phyloP scores from a whole-genome alignment of 805 yeast species.

The Ogataea minuta region DNA sequence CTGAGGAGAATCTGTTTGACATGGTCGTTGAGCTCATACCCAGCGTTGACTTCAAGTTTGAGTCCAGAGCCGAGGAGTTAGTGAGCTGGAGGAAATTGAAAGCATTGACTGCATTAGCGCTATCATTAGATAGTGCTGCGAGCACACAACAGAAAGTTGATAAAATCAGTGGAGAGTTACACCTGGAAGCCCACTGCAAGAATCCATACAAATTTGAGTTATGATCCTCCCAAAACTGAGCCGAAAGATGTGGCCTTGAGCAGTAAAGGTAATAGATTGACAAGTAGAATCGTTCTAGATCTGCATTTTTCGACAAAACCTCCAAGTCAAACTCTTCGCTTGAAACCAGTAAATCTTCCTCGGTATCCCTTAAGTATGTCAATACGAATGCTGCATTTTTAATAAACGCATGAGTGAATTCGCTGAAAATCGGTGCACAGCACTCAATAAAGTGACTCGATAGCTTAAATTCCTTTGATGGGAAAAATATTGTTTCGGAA shows the following conservation, averaged over 20 bases:
- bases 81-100: constrained; percentile 46
- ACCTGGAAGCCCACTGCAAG: constrained; percentile 81
- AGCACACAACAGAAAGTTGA: constrained; percentile 80
- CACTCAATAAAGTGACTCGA: constrained; percentile 33
- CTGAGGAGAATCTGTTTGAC: constrained; percentile 27
- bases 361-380: constrained; percentile 66
- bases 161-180: constrained; percentile 73
- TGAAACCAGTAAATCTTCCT: constrained; percentile 68
- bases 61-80: constrained; percentile 21
- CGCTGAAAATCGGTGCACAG: constrained; percentile 44
- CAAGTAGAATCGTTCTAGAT: constrained; percentile 82
- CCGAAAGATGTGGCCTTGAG: constrained; percentile 55
- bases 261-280: constrained; percentile 68
- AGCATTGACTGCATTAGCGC: constrained; percentile 49
- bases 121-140: constrained; percentile 68
- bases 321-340: constrained; percentile 54
- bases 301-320: constrained; percentile 69
- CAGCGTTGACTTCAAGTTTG: constrained; percentile 7
- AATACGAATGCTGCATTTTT: constrained; percentile 63
- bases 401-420: constrained; percentile 54
- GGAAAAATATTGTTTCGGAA: constrained; percentile 25
- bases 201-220: constrained; percentile 74
- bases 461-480: constrained; percentile 22
- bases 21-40: constrained; percentile 20
- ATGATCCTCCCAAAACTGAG: constrained; percentile 66